Evolutionary conservation across 106 monocot genomes (phyloP), one percentile per base, ranked within the genome.

Genomic region (Acorus gramineus): DNA sequence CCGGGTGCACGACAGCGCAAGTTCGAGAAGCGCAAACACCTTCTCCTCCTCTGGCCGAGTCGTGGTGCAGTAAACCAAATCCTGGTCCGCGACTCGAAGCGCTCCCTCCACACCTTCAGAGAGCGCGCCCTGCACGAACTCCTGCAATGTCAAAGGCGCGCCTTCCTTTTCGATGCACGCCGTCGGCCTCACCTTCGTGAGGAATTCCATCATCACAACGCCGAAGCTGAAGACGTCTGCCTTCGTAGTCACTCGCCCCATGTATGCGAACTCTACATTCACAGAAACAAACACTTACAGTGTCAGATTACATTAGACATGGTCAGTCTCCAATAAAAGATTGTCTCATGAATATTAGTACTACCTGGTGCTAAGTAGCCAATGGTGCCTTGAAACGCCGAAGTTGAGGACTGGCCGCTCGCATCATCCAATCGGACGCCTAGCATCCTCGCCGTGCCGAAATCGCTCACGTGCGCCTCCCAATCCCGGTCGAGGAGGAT

Each of bases 301-400:
- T 43, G 4, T 51, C 11, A 80, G 56, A 63, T 42, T 45, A 48
- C 47, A 60, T 57, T 62, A 3, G 6, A 49, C 5, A 48, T 45
- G 9, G 28, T 28, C 28, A 28, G 28, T 28, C 28, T 28, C 28
- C 28, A 28, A 28, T 7, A 28, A 1, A 4, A 60, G 4, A 50
- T 3, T 52, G 5, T 7, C 11, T 44, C 14, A 51, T 28, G 12
- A 68, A 43, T 7, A 55, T 45, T 11, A 44, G 48, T 28, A 47
- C 74, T 69, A 86, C 93, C 93, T 71, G 94, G 94, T 68, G 94
- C 94, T 28, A 94, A 71, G 70, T 94, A 94, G 49, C 94, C 94
- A 58, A 94, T 86, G 64, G 94, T 94, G 73, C 94, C 94, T 71
- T 84, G 94, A 47, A 94, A 84, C 8, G 65, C 82, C 3, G 86